Percentiles rank a stretch among this genome's conserved stretches.
Conservation (phyloP, 768 basidiomycete species). For the Mycena rebaudengoi region DNA sequence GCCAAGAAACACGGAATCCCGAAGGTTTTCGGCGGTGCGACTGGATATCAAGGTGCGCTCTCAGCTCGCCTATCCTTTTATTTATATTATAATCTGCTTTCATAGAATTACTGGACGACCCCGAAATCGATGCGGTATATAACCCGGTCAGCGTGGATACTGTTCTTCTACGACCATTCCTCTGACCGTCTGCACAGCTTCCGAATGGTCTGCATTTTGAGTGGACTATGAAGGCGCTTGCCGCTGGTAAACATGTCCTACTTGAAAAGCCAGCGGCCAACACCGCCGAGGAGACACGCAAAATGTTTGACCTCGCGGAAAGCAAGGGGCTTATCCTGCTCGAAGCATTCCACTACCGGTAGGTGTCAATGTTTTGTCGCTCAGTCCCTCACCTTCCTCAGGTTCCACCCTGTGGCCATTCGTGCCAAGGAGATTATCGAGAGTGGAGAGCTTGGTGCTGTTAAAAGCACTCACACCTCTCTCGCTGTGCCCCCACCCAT, state of each 20-base stretch:
- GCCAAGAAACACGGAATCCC: conserved; percentile 63
- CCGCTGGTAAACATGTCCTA: conserved; percentile 72
- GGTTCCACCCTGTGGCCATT: conserved; percentile 72
- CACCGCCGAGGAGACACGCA: conserved; percentile 59
- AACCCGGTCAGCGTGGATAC: conserved; percentile 44
- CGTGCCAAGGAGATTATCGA: conserved; percentile 64
- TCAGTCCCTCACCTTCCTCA: conserved; percentile 30
- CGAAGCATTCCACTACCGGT: conserved; percentile 70
- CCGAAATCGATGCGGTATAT: conserved; percentile 59
- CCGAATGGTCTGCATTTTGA: conserved; percentile 72
- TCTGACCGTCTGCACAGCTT: conserved; percentile 41
- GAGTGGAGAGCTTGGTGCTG: conserved; percentile 61
- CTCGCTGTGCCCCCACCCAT: conserved; percentile 47
- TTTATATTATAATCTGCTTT: background rate
- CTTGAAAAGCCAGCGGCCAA: conserved; percentile 68
- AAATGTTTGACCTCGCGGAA: conserved; percentile 61
- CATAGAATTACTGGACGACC: conserved; percentile 57
- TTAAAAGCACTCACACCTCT: conserved; percentile 53
- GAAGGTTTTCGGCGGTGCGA: conserved; percentile 57
- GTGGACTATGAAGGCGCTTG: conserved; percentile 74
- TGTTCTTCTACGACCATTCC: too few relatives aligned
- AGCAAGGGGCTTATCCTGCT: conserved; percentile 60
- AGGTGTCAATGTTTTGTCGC: conserved; percentile 5
- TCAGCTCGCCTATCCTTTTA: too few relatives aligned
- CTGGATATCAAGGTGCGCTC: conserved; percentile 63